Base-by-base conservation (phyloP, 768 basidiomycete species). In the Hortiboletus flavorubellus region DNA sequence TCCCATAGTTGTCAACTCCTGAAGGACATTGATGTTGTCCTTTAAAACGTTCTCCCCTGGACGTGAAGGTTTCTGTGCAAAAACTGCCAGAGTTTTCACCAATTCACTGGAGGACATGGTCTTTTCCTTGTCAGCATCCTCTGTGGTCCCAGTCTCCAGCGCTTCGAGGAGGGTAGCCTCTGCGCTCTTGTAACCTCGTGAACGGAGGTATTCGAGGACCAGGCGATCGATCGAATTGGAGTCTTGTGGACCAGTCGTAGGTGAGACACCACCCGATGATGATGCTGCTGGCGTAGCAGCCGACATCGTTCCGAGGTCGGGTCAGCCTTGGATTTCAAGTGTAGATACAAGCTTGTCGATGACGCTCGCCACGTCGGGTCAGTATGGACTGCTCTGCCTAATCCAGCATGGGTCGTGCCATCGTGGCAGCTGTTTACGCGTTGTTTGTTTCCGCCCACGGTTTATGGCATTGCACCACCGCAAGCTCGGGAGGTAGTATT, bases 41-140 rank as follows among this genome's bases (percentile, higher is more conserved):
- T 85, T 88, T 60, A 89, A 70, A 2, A 81, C 76, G 70, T 89
- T 89, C 64, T 89, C 86, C 10, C 86, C 84, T 2, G 84, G 80
- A 34, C 79, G 78, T 0, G 83, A 77, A 23, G 85, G 78, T 64
- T 86, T 88, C 62, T 85, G 81, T n/a, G 83, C 80, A 64, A 82
- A 88, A 1, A 87, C 82, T 21, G 88, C 84, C 11, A 78, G 82
- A 64, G 58, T 78, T 72, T 76, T 85, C 72, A 65, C 80, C 60
- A 69, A 82, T 66, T 72, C 87, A 73, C 69, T 87, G 69, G 63
- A 76, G 12, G 77, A 73, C 38, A 78, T 43, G 4, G 74, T 68
- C 54, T 75, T 76, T 47, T 67, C 71, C 54, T 75, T 76, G 46
- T 67, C 71, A 49, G 68, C 62, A 46, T 74, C 78, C 8, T 76